Evolutionary conservation across 2,329 filamentous ascomycete species (phyloP).

Genomic region (Scedosporium boydii): DNA sequence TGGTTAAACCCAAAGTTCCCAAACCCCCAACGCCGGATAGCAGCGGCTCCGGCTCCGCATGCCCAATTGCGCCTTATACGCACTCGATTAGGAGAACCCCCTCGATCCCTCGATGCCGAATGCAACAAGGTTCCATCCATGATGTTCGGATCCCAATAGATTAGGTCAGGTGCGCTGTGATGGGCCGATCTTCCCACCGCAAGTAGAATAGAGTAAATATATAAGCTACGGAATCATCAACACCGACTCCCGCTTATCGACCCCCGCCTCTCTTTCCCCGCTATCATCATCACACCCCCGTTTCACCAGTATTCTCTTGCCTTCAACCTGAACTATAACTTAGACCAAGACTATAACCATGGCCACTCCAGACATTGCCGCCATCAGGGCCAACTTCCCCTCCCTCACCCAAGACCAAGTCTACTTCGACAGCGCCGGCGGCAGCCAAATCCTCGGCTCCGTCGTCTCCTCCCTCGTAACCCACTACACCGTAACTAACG

Average conservation of each 20-base stretch:
- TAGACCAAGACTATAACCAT: neutral
- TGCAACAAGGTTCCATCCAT: neutral
- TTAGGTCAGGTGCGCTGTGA: neutral
- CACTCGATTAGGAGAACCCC: neutral
- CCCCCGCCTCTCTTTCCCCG: neutral
- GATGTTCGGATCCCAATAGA: too few species aligned
- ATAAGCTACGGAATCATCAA: too few species aligned
- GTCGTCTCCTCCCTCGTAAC: constrained; percentile 57
- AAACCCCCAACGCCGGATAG: neutral
- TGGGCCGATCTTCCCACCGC: neutral
- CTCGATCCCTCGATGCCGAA: neutral
- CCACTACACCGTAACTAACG: constrained; percentile 60
- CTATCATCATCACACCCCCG: neutral
- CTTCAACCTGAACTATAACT: neutral
- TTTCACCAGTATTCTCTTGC: neutral
- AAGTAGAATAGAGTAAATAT: too few species aligned
- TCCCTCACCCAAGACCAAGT: constrained; percentile 58
- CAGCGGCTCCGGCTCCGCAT: neutral
- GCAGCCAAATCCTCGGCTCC: constrained; percentile 57
- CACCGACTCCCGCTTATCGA: neutral
- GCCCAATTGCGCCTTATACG: neutral
- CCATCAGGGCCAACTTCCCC: constrained; percentile 54
- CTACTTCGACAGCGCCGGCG: constrained; percentile 71
- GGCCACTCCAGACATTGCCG: constrained; percentile 33
- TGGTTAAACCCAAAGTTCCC: too few species aligned